Conservation (phyloP, 371 early-diverging fungal species). For the Thermomucor indicae-seudaticae region DNA sequence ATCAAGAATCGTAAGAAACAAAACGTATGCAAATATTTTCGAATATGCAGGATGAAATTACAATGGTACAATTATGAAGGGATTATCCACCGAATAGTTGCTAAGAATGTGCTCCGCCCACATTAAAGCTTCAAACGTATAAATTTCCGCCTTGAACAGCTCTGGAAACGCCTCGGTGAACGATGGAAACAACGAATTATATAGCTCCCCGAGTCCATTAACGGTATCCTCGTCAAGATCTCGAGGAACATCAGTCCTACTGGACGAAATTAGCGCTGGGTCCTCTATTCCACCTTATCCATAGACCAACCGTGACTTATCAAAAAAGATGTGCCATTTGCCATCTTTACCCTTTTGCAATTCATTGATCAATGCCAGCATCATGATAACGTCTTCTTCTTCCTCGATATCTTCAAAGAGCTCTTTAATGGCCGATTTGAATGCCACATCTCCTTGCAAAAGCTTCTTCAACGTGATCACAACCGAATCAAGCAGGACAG, state of each 20-base stretch:
- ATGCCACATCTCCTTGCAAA: slow-evolving; percentile 16
- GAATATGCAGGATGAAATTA: slow-evolving; percentile 6
- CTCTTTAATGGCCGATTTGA: slow-evolving; percentile 16
- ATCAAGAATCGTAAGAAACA: not conserved
- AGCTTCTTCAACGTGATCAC: slow-evolving; percentile 24
- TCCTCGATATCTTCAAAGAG: slow-evolving; percentile 40
- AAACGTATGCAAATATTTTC: not conserved
- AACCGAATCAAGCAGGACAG: slow-evolving; percentile 18
- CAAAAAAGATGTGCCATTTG: slow-evolving; percentile 27
- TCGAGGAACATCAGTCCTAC: not conserved
- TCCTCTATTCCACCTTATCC: not conserved
- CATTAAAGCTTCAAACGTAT: slow-evolving; percentile 27
- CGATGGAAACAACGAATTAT: slow-evolving; percentile 36
- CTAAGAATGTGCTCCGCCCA: slow-evolving; percentile 40
- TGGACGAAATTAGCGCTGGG: too few species aligned
- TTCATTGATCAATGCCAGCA: slow-evolving; percentile 38
- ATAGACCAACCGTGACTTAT: slow-evolving; percentile 16
- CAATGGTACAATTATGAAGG: slow-evolving; percentile 29
- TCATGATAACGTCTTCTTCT: slow-evolving; percentile 46
- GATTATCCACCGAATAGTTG: slow-evolving; percentile 23
- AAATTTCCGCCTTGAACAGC: slow-evolving; percentile 26
- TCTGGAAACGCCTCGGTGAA: slow-evolving; percentile 35
- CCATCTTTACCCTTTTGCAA: slow-evolving; percentile 16
- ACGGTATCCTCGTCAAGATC: slow-evolving; percentile 21
- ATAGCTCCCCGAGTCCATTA: slow-evolving; percentile 37